Evolutionary conservation across 306 rosid genomes (phyloP).

Genomic region (Prinsepia uniflora): DNA sequence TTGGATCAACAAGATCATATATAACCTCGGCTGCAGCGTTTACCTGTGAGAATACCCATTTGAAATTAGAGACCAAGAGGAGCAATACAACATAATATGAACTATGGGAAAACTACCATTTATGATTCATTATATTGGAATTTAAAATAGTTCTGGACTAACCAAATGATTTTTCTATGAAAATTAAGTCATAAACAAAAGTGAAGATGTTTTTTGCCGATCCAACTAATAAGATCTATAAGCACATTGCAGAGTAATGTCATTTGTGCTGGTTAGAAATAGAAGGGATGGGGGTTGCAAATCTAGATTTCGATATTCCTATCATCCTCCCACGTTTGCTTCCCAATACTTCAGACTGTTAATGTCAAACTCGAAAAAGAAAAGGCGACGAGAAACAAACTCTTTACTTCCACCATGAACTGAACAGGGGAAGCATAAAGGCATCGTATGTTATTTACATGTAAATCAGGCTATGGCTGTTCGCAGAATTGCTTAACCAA

Average conservation of each 20-base stretch:
- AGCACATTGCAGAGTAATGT: not conserved
- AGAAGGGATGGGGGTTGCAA: not conserved
- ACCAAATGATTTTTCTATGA: not conserved
- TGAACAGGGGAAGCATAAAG: not conserved
- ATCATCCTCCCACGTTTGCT: not conserved
- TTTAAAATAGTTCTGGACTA: not conserved
- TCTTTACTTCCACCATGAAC: too few species aligned
- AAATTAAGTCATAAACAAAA: not conserved
- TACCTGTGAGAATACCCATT: constrained; percentile 50
- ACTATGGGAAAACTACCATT: not conserved
- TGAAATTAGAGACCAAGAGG: not conserved
- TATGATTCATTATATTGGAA: not conserved
- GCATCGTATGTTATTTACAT: not conserved
- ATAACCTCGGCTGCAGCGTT: constrained; percentile 99
- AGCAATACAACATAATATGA: not conserved
- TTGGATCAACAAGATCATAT: constrained; percentile 98
- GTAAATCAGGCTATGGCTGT: not conserved
- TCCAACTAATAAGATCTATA: not conserved
- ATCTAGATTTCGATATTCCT: not conserved
- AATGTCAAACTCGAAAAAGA: not conserved
- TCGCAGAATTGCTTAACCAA: not conserved
- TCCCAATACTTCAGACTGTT: not conserved
- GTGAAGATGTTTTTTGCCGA: not conserved
- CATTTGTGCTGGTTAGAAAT: not conserved
- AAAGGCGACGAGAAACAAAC: not conserved